Conservation (phyloP, 805 yeast genomes). For the Candida andamanensis region DNA sequence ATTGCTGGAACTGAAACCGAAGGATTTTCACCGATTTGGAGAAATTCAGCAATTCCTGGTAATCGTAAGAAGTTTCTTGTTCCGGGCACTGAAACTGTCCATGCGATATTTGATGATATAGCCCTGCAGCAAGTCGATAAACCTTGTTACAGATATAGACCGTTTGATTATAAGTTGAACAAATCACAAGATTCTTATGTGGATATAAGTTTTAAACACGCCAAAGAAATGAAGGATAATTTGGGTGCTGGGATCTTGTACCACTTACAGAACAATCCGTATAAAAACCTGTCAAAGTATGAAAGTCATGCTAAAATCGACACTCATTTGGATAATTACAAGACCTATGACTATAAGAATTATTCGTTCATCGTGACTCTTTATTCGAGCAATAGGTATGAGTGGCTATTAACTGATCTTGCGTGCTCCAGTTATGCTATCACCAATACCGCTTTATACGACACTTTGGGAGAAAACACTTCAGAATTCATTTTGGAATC, state of each 20-base stretch:
- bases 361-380: constrained; percentile 27
- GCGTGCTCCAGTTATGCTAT: constrained; percentile 28
- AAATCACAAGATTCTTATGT: constrained; percentile 31
- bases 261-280: constrained; percentile 29
- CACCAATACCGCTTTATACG: constrained; percentile 37
- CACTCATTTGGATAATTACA: constrained; percentile 20
- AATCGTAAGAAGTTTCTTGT: constrained; percentile 18
- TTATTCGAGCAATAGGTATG: constrained; percentile 30
- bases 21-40: constrained; percentile 27
- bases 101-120: constrained; percentile 26
- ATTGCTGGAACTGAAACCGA: constrained; percentile 15
- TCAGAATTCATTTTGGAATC: constrained; percentile 28
- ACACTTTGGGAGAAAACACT: constrained; percentile 34
- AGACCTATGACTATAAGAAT: constrained; percentile 21
- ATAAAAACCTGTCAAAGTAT: constrained; percentile 12
- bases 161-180: constrained; percentile 28
- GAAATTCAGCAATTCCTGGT: constrained; percentile 14
- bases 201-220: constrained; percentile 38
- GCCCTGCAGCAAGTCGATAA: constrained; percentile 18
- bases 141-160: constrained; percentile 36
- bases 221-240: constrained; percentile 37
- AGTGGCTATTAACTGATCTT: constrained; percentile 35
- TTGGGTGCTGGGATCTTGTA: constrained; percentile 50
- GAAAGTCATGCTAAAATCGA: constrained; percentile 25
- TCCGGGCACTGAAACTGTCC: constrained; percentile 34